These are phyloP conservation scores for Fusarium sp. DNA, from an alignment of 2,329 filamentous ascomycete species.

Conservation along the genomic window DNA sequence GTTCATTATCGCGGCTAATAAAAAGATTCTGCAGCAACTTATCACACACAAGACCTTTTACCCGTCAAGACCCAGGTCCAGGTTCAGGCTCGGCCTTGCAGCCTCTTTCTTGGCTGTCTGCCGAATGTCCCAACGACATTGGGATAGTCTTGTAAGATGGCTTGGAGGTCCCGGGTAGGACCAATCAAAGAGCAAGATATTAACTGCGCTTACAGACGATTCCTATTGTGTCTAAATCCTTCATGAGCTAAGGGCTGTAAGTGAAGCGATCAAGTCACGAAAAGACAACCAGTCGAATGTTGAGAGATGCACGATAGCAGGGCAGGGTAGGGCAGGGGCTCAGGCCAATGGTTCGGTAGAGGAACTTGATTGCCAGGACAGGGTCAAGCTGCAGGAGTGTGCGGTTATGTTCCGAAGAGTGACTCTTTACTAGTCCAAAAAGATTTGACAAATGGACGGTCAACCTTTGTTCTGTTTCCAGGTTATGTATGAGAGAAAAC, in stretches of 20 bases:
- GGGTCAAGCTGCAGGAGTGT: constrained; percentile 27
- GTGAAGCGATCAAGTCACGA: constrained; percentile 6
- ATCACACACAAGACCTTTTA: constrained; percentile 28
- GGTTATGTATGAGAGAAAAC: not conserved
- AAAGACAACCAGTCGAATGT: constrained; percentile 23
- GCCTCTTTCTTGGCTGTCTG: constrained; percentile 11
- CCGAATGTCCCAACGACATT: constrained; percentile 25
- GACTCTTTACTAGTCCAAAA: not conserved
- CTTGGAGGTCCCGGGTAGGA: constrained; percentile 21
- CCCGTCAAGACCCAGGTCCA: constrained; percentile 20
- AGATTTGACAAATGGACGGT: not conserved
- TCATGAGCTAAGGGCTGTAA: constrained; percentile 28
- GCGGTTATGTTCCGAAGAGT: constrained; percentile 12
- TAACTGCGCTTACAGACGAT: constrained; percentile 25
- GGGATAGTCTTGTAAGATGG: constrained; percentile 21
- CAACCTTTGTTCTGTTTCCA: not conserved
- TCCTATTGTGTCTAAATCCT: constrained; percentile 21
- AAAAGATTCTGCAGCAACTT: constrained; percentile 5
- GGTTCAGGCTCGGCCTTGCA: not conserved
- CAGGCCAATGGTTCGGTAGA: constrained; percentile 44
- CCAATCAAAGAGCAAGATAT: constrained; percentile 35
- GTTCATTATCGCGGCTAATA: constrained; percentile 4
- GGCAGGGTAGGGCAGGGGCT: constrained; percentile 45
- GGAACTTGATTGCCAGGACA: constrained; percentile 3
- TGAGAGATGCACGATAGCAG: constrained; percentile 33